These are phyloP conservation scores for Erucastrum elatum DNA, from an alignment of 345 rosid species.

Conservation along the genomic window DNA sequence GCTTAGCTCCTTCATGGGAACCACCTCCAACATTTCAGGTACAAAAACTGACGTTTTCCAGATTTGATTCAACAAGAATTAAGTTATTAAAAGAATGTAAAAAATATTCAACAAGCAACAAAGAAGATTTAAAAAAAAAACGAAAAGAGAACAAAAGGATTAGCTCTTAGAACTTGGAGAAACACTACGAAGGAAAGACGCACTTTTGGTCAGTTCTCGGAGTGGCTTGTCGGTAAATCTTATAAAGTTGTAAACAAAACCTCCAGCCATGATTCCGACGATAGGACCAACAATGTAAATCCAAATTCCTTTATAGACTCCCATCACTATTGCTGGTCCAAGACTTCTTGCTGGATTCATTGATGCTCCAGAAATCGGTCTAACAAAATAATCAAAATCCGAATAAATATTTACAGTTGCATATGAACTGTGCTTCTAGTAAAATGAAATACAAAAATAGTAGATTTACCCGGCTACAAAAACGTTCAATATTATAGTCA, in stretches of 20 bases:
- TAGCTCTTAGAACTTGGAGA: slow-evolving; percentile 11
- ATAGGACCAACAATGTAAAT: slow-evolving; percentile 59
- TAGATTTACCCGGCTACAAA: slow-evolving; percentile 52
- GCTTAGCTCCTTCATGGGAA: too few species aligned
- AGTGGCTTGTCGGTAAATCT: slow-evolving; percentile 58
- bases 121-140: background rate
- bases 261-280: slow-evolving; percentile 56
- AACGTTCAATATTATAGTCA: slow-evolving; percentile 59
- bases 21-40: background rate
- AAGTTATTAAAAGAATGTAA: background rate
- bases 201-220: slow-evolving; percentile 42
- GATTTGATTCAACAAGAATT: background rate
- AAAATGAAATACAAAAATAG: too few species aligned
- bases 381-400: slow-evolving; percentile 23
- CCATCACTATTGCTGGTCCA: slow-evolving; percentile 69
- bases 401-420: background rate
- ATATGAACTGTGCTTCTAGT: background rate
- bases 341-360: slow-evolving; percentile 89
- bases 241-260: slow-evolving; percentile 51
- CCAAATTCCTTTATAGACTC: slow-evolving; percentile 56
- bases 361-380: slow-evolving; percentile 73
- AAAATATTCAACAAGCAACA: background rate
- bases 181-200: slow-evolving; percentile 28
- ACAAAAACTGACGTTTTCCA: background rate
- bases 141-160: background rate